These are phyloP conservation scores for Nannochloris sp. DNA, from an alignment of 139 green algal genomes.

Conservation along the genomic window DNA sequence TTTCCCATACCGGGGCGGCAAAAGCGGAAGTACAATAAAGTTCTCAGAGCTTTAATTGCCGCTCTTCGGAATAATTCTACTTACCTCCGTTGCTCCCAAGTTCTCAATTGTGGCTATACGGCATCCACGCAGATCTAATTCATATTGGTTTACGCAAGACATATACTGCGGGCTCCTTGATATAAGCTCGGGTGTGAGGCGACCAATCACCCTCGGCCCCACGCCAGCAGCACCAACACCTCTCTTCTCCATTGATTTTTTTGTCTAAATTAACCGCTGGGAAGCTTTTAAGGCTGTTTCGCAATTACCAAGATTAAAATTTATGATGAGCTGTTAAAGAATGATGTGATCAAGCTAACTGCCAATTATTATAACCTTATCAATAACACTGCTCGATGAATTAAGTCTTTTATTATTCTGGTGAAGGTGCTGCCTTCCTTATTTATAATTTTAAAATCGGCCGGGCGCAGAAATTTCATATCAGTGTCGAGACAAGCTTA, in stretches of 20 bases:
- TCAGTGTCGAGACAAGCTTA: too few species aligned
- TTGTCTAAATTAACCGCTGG: neutral
- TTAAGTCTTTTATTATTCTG: too few species aligned
- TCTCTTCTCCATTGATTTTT: slow-evolving; percentile 14
- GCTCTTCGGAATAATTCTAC: neutral
- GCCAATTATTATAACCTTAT: too few species aligned
- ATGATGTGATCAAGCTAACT: too few species aligned
- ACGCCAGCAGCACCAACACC: neutral
- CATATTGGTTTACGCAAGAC: slow-evolving; percentile 76
- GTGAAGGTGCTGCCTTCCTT: too few species aligned
- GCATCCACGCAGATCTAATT: slow-evolving; percentile 81
- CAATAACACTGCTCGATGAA: too few species aligned
- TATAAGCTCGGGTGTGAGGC: slow-evolving; percentile 85
- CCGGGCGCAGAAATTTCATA: too few species aligned
- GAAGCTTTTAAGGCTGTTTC: too few species aligned
- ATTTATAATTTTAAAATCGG: too few species aligned
- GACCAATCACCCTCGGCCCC: slow-evolving; percentile 45
- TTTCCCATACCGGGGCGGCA: neutral
- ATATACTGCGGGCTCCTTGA: slow-evolving; percentile 80
- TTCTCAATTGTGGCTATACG: slow-evolving; percentile 89
- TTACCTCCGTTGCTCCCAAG: slow-evolving; percentile 82
- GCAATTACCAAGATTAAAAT: too few species aligned
- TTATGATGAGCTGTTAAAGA: too few species aligned
- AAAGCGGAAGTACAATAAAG: neutral
- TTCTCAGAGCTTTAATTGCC: too few species aligned